phyloP scores from a whole-genome alignment of 1,284 basidiomycete genomes.

The Ceratobasidium sp. region DNA sequence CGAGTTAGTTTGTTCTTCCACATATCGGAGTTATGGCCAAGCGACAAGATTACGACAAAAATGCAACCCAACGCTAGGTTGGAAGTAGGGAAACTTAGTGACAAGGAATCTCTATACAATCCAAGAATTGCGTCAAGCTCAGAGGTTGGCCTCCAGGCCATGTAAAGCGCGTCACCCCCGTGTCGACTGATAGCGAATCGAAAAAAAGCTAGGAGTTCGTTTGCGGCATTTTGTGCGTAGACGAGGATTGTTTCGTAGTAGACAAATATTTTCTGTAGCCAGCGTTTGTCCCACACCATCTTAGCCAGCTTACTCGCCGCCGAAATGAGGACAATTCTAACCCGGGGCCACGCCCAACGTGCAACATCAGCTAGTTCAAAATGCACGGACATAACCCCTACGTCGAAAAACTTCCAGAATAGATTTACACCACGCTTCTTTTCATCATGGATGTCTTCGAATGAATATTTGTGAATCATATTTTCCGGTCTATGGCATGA shows the following conservation, averaged over 20 bases:
- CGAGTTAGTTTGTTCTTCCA: slow-evolving; percentile 1
- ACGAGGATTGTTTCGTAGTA: not conserved
- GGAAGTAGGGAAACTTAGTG: not conserved
- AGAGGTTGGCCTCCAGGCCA: not conserved
- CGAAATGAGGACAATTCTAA: not conserved
- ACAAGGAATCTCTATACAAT: not conserved
- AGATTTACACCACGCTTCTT: not conserved
- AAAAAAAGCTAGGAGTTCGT: not conserved
- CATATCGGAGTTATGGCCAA: not conserved
- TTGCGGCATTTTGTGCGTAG: not conserved
- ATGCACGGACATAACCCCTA: not conserved
- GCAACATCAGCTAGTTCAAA: not conserved
- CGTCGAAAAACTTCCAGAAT: not conserved
- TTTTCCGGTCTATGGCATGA: not conserved
- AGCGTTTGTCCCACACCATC: too few relatives aligned
- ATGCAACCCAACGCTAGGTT: not conserved
- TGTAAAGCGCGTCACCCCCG: not conserved
- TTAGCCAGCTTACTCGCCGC: not conserved
- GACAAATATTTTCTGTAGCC: not conserved
- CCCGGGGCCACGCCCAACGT: not conserved
- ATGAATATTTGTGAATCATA: not conserved
- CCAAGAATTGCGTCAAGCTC: not conserved
- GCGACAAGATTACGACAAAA: not conserved
- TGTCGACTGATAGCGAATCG: too few relatives aligned
- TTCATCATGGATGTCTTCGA: not conserved